Evolutionary conservation across 1,284 basidiomycete species (phyloP).

Genomic region (Fistulinella cinereoalba): DNA sequence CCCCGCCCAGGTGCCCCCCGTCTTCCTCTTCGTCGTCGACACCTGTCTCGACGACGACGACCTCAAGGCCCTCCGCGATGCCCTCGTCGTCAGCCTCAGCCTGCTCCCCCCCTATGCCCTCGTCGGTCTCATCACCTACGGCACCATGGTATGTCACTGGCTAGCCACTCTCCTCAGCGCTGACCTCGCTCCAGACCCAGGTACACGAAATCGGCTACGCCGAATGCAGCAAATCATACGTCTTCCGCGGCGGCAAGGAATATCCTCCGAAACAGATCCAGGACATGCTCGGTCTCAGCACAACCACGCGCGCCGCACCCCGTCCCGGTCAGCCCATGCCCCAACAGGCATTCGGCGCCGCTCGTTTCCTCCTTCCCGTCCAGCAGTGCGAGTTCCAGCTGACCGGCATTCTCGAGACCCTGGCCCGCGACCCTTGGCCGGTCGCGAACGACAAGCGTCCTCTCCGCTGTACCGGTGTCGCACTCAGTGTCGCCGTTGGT

Average conservation of each 20-base stretch:
- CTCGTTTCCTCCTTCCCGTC: slow-evolving; percentile 92
- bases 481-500: slow-evolving; percentile 93
- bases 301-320: slow-evolving; percentile 70
- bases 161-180: background rate
- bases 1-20: slow-evolving; percentile 88
- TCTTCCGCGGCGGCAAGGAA: slow-evolving; percentile 99
- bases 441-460: slow-evolving; percentile 94
- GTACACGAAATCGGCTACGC: slow-evolving; percentile 98
- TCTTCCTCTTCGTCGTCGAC: slow-evolving; percentile 97
- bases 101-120: slow-evolving; percentile 92
- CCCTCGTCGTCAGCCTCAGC: slow-evolving; percentile 89
- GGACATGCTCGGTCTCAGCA: slow-evolving; percentile 93
- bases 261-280: slow-evolving; percentile 96
- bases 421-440: slow-evolving; percentile 95
- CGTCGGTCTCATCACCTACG: slow-evolving; percentile 94
- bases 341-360: slow-evolving; percentile 82
- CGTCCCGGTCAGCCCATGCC: slow-evolving; percentile 85
- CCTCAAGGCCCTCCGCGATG: slow-evolving; percentile 91
- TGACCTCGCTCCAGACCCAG: slow-evolving; percentile 68
- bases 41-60: slow-evolving; percentile 97
- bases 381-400: slow-evolving; percentile 96
- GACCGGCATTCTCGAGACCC: slow-evolving; percentile 88
- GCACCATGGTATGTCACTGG: slow-evolving; percentile 79
- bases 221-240: slow-evolving; percentile 97
- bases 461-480: slow-evolving; percentile 95